Evolutionary conservation across 2,329 filamentous ascomycete genomes (phyloP).

Genomic region (Aspergillus sojae): DNA sequence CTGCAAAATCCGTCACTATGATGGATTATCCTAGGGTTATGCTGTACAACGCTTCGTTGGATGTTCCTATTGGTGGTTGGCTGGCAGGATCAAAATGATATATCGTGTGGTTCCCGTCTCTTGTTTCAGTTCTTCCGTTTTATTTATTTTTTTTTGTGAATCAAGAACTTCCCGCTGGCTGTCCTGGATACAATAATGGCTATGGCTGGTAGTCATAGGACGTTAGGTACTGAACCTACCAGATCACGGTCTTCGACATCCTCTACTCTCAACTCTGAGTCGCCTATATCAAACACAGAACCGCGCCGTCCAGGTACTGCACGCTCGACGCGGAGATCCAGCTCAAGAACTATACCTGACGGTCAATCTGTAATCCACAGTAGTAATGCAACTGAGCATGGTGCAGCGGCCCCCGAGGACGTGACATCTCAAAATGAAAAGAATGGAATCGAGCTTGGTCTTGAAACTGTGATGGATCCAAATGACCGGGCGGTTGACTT

Average conservation of each 20-base stretch:
- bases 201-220: constrained; percentile 16
- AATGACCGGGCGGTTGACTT: constrained; percentile 33
- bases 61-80: not conserved
- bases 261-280: constrained; percentile 20
- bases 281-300: constrained; percentile 8
- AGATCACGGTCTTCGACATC: constrained; percentile 21
- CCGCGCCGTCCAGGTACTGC: constrained; percentile 6
- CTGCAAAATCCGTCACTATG: not conserved
- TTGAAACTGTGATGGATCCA: constrained; percentile 28
- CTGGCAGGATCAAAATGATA: not conserved
- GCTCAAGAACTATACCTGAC: constrained; percentile 30
- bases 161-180: not conserved
- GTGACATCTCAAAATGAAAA: constrained; percentile 17
- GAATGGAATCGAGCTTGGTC: constrained; percentile 14
- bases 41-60: not conserved
- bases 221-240: constrained; percentile 4
- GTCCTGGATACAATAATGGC: not conserved
- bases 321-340: constrained; percentile 10
- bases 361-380: constrained; percentile 37
- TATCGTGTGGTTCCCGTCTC: not conserved
- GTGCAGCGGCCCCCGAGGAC: constrained; percentile 7
- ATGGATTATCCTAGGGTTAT: not conserved
- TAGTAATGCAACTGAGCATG: constrained; percentile 18
- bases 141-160: not conserved
- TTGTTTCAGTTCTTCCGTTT: not conserved